phyloP scores from a whole-genome alignment of 352 stramenopile genomes.

The Ophiocytium majus region DNA sequence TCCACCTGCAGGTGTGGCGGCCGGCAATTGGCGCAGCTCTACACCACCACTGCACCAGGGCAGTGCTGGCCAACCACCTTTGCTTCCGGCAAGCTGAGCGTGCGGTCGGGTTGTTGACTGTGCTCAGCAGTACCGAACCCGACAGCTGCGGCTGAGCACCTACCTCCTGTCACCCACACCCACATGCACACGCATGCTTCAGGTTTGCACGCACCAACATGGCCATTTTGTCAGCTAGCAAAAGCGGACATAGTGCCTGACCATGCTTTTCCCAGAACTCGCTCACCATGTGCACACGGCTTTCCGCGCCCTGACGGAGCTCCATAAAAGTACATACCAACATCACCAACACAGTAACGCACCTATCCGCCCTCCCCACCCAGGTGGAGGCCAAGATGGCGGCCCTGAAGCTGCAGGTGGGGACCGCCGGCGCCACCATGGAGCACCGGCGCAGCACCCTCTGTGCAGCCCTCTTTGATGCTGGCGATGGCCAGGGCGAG shows the following conservation, averaged over 20 bases:
- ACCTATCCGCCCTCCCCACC: neutral
- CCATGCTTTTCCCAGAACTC: too few relatives aligned
- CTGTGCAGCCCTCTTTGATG: slow-evolving; percentile 53
- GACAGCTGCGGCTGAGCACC: too few relatives aligned
- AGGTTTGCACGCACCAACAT: neutral
- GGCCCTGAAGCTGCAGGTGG: slow-evolving; percentile 29
- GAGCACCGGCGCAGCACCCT: slow-evolving; percentile 32
- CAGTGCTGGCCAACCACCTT: neutral
- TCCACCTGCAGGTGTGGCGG: slow-evolving; percentile 38
- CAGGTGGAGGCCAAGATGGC: slow-evolving; percentile 25
- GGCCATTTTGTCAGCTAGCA: neutral
- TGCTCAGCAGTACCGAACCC: too few relatives aligned
- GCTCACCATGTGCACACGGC: neutral
- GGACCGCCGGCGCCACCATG: slow-evolving; percentile 49
- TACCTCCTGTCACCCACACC: neutral
- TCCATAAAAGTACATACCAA: neutral
- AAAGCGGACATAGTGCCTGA: neutral
- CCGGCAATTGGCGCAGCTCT: too few relatives aligned
- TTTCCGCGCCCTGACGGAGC: neutral
- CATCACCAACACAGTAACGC: neutral
- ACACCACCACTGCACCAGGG: too few relatives aligned
- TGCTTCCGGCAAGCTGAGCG: neutral
- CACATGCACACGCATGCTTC: neutral
- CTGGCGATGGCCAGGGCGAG: slow-evolving; percentile 30
- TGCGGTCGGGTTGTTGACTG: neutral